A percentile compares a stretch with the other conserved stretches of the same genome.
phyloP scores from a whole-genome alignment of 371 early-diverging fungal species.

The Mucor lusitanicus region DNA sequence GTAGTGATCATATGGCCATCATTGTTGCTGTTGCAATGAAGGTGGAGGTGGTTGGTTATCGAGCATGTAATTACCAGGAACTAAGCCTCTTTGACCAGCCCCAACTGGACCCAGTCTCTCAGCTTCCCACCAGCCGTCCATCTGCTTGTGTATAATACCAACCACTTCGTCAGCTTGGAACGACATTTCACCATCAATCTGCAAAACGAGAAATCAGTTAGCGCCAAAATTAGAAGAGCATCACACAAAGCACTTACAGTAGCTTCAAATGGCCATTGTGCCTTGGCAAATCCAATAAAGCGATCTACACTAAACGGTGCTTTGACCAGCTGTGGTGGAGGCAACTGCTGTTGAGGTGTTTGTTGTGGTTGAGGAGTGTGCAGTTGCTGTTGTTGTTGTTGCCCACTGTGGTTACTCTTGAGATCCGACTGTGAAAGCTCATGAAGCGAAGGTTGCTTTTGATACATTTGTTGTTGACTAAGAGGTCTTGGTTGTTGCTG shows the following conservation, averaged over 20 bases:
- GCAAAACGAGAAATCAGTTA: neutral
- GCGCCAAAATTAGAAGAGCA: neutral
- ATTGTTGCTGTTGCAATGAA: neutral
- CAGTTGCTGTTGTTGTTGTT: too few relatives aligned
- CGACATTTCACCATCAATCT: slow-evolving; percentile 47
- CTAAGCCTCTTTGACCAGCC: slow-evolving; percentile 36
- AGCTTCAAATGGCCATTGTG: slow-evolving; percentile 40
- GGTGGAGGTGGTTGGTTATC: slow-evolving; percentile 4
- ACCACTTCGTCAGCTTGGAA: slow-evolving; percentile 43
- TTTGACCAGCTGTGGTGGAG: neutral
- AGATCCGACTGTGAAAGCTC: neutral
- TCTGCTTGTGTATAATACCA: slow-evolving; percentile 42
- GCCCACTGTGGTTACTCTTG: neutral
- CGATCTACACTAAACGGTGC: neutral
- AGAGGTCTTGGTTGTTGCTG: slow-evolving; percentile 11
- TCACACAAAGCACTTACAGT: slow-evolving; percentile 19
- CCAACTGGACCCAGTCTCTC: slow-evolving; percentile 28
- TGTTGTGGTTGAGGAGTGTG: neutral
- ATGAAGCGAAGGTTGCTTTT: neutral
- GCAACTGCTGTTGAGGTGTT: neutral
- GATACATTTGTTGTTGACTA: slow-evolving; percentile 3
- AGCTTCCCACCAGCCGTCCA: slow-evolving; percentile 57
- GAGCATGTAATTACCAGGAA: slow-evolving; percentile 53
- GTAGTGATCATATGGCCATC: neutral
- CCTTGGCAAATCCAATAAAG: slow-evolving; percentile 24